phyloP scores from a whole-genome alignment of 495 filamentous ascomycete genomes.

The Talaromyces stipitatus region DNA sequence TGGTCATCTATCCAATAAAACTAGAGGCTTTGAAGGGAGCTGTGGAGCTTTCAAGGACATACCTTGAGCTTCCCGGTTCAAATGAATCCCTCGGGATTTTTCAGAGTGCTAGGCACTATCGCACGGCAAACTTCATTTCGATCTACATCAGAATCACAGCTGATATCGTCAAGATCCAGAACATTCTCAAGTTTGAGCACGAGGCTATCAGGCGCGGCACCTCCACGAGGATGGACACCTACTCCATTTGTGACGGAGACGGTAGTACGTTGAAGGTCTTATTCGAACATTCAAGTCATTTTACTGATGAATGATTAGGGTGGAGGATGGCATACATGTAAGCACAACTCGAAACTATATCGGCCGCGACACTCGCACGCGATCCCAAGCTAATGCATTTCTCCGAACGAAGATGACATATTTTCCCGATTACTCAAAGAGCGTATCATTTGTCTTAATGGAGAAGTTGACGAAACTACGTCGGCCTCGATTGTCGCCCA shows the following conservation, averaged over 20 bases:
- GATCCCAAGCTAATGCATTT: not conserved
- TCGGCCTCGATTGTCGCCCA: conserved; percentile 92
- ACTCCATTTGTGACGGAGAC: conserved; percentile 74
- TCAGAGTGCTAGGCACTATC: not conserved
- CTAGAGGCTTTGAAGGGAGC: no score
- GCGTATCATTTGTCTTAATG: conserved; percentile 93
- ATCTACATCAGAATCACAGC: conserved; percentile 14
- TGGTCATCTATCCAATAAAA: no score
- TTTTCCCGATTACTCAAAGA: conserved; percentile 82
- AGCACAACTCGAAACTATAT: conserved; percentile 15
- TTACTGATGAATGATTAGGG: conserved; percentile 42
- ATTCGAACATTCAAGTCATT: not conserved
- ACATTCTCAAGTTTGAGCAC: not conserved
- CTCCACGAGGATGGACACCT: conserved; percentile 52
- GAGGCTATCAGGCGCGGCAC: conserved; percentile 19
- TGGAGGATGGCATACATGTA: conserved; percentile 88
- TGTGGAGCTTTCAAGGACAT: not conserved
- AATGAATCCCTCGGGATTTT: not conserved
- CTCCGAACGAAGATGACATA: conserved; percentile 57
- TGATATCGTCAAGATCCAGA: conserved; percentile 19
- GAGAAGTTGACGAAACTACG: conserved; percentile 77
- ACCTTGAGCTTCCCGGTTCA: not conserved
- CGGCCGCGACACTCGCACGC: not conserved
- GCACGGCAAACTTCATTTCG: not conserved
- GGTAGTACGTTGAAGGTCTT: conserved; percentile 53